Conservation (phyloP, 2,329 filamentous ascomycete genomes). For the Calonectria honghensis region DNA sequence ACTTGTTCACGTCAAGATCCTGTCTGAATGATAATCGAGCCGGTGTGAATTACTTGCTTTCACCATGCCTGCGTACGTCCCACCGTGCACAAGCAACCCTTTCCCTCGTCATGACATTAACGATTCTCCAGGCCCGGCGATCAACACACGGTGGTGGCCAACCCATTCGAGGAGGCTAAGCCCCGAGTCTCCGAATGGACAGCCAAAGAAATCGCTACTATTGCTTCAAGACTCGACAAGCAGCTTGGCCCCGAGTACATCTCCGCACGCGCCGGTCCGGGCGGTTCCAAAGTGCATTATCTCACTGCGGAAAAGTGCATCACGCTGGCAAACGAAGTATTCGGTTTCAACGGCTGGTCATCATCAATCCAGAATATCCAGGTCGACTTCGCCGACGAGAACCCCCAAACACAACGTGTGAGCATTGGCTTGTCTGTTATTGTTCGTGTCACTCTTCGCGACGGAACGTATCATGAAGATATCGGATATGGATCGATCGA, state of each 20-base stretch:
- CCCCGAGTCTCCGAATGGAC: slow-evolving; percentile 87
- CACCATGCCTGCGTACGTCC: slow-evolving; percentile 66
- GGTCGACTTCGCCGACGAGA: slow-evolving; percentile 96
- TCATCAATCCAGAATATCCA: slow-evolving; percentile 96
- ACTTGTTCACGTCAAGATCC: slow-evolving; percentile 10
- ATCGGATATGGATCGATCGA: slow-evolving; percentile 98
- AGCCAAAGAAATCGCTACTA: slow-evolving; percentile 90
- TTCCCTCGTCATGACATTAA: slow-evolving; percentile 43
- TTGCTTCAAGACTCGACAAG: slow-evolving; percentile 91
- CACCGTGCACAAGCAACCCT: not conserved
- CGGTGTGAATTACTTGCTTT: slow-evolving; percentile 32
- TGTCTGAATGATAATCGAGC: slow-evolving; percentile 53
- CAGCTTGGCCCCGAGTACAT: slow-evolving; percentile 98
- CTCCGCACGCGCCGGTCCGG: slow-evolving; percentile 87
- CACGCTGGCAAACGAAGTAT: slow-evolving; percentile 93
- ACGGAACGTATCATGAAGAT: slow-evolving; percentile 98
- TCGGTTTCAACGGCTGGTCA: slow-evolving; percentile 98
- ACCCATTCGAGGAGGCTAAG: slow-evolving; percentile 87
- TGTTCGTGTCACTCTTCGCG: slow-evolving; percentile 90
- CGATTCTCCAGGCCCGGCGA: slow-evolving; percentile 76
- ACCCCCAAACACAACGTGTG: slow-evolving; percentile 84
- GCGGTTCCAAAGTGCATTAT: slow-evolving; percentile 92
- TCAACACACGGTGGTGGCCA: slow-evolving; percentile 76
- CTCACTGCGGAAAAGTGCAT: slow-evolving; percentile 98
- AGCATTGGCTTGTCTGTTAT: slow-evolving; percentile 92